These are phyloP conservation scores for Ganoderma lucidum DNA, from an alignment of 1,284 basidiomycete genomes.

Conservation along the genomic window DNA sequence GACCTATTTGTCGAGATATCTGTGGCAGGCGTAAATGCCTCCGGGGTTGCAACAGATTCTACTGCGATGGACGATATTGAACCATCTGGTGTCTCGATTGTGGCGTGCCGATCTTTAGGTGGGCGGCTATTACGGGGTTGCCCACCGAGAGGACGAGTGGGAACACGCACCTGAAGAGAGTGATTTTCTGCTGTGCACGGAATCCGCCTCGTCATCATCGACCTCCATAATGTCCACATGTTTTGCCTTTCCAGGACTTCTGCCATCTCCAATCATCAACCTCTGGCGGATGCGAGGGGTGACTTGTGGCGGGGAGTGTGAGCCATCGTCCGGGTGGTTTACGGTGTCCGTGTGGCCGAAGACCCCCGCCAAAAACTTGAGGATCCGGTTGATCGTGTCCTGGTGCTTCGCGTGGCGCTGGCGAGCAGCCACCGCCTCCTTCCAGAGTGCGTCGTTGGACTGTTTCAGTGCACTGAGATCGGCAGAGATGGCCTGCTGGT, in stretches of 20 bases:
- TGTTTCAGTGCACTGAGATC: constrained; percentile 91
- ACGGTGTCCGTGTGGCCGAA: constrained; percentile 72
- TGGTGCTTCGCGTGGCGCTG: constrained; percentile 91
- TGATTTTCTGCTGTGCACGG: constrained; percentile 20
- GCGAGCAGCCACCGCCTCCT: constrained; percentile 85
- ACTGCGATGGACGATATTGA: constrained; percentile 31
- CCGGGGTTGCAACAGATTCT: constrained; percentile 39
- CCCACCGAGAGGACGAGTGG: not conserved
- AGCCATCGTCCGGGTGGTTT: constrained; percentile 54
- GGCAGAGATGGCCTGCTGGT: constrained; percentile 89
- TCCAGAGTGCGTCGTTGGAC: constrained; percentile 92
- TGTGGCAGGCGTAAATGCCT: constrained; percentile 36
- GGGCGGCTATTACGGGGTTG: constrained; percentile 13
- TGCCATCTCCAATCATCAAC: constrained; percentile 73
- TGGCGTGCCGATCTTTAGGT: constrained; percentile 39
- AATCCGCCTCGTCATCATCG: constrained; percentile 47
- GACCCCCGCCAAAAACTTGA: constrained; percentile 93
- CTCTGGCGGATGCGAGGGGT: constrained; percentile 61
- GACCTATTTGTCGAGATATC: constrained; percentile 19
- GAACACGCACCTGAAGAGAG: constrained; percentile 30
- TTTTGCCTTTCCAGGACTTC: constrained; percentile 43
- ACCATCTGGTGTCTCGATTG: constrained; percentile 43
- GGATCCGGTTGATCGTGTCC: constrained; percentile 96
- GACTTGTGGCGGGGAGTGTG: constrained; percentile 47
- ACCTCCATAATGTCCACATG: constrained; percentile 48